A percentile compares a stretch with the other conserved stretches of the same genome.
phyloP scores from a whole-genome alignment of 2,329 filamentous ascomycete species.

The Elsinoe australis region DNA sequence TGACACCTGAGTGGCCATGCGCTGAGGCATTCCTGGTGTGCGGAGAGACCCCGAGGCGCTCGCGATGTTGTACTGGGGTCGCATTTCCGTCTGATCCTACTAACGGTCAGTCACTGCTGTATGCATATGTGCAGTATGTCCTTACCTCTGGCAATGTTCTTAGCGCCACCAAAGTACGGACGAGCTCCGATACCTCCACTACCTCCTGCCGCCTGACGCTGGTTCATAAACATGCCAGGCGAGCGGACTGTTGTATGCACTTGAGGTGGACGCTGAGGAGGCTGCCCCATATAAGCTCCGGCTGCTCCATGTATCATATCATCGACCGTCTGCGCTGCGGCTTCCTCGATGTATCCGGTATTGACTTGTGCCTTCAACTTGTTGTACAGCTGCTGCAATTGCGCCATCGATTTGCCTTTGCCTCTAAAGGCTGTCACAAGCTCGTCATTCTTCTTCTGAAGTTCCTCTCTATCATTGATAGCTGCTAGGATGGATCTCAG shows the following conservation, averaged over 20 bases:
- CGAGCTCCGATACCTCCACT: conserved; percentile 1
- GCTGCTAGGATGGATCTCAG: conserved; percentile 38
- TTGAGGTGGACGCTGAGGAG: conserved; percentile 7
- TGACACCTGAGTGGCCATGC: neutral
- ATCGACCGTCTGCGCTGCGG: conserved; percentile 47
- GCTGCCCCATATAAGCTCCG: neutral
- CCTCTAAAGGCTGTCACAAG: conserved; percentile 59
- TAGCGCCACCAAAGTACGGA: neutral
- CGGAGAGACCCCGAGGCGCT: conserved; percentile 26
- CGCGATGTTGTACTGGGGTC: conserved; percentile 28
- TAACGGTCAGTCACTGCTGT: neutral
- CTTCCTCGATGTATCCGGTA: conserved; percentile 39
- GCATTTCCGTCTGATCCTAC: conserved; percentile 14
- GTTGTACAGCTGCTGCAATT: conserved; percentile 49
- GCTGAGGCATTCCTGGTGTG: conserved; percentile 22
- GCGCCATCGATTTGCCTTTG: conserved; percentile 61
- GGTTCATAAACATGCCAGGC: conserved; percentile 3
- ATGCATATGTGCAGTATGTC: neutral
- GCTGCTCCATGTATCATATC: conserved; percentile 34
- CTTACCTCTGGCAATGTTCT: neutral
- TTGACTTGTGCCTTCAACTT: conserved; percentile 25
- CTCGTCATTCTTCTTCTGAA: conserved; percentile 66
- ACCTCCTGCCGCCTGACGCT: neutral
- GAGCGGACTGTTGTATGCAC: conserved; percentile 10
- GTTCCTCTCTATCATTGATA: conserved; percentile 52